phyloP scores from a whole-genome alignment of 78 protist species.

The Creolimax fragrantissima region DNA sequence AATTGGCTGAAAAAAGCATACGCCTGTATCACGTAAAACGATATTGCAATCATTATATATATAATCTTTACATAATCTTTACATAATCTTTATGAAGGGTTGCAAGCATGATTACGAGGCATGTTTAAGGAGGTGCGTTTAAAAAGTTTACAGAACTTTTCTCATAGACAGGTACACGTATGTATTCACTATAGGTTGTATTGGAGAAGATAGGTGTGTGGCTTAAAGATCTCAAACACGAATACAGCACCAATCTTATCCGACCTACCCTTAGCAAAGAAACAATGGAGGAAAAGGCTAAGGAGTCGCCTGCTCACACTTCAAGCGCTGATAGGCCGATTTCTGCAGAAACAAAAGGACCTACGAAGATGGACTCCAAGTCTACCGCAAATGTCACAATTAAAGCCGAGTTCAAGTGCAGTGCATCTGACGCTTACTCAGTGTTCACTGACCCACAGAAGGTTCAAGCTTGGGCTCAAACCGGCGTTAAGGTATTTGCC shows the following conservation, averaged over 20 bases:
- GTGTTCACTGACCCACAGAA: neutral
- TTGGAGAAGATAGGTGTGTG: neutral
- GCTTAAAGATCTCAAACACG: neutral
- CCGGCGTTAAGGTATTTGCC: neutral
- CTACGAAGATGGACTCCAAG: too few relatives aligned
- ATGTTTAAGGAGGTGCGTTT: neutral
- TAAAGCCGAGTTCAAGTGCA: neutral
- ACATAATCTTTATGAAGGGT: neutral
- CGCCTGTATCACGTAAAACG: too few relatives aligned
- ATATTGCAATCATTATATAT: too few relatives aligned
- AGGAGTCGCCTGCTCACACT: neutral
- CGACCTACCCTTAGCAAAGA: neutral
- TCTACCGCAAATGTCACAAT: neutral
- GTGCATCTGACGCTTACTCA: neutral
- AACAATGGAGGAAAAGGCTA: neutral
- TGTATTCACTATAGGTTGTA: too few relatives aligned
- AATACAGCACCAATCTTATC: slow-evolving; percentile 10
- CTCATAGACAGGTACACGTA: too few relatives aligned
- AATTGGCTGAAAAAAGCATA: too few relatives aligned
- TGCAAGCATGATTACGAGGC: neutral
- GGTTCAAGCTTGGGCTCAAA: neutral
- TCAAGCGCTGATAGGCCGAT: neutral
- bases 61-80: too few relatives aligned
- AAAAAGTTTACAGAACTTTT: neutral
- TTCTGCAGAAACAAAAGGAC: neutral